phyloP scores from a whole-genome alignment of 495 filamentous ascomycete genomes.

The Bacidia rubella region DNA sequence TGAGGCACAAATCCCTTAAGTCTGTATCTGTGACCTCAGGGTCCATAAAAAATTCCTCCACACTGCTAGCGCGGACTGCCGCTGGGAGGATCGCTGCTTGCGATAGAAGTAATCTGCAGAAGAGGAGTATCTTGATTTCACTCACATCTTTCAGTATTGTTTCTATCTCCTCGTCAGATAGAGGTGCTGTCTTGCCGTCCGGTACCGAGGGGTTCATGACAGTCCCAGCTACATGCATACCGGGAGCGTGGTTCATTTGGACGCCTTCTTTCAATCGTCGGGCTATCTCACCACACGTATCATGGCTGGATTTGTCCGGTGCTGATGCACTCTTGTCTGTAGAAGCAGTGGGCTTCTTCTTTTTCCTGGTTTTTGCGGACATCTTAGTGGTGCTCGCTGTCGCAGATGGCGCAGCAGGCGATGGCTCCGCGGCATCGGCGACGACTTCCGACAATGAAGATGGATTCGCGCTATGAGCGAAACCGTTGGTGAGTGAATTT shows the following conservation, averaged over 20 bases:
- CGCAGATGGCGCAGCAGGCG: background rate
- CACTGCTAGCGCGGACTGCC: constrained; percentile 28
- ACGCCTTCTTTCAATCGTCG: constrained; percentile 29
- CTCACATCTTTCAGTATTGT: constrained; percentile 29
- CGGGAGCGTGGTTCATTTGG: constrained; percentile 25
- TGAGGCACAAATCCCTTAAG: constrained; percentile 35
- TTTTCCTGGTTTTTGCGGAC: constrained; percentile 27
- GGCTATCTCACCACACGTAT: constrained; percentile 28
- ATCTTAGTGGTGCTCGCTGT: constrained; percentile 10
- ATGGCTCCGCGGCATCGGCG: constrained; percentile 1
- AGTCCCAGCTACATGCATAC: constrained; percentile 27
- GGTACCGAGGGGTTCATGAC: constrained; percentile 22
- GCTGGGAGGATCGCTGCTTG: constrained; percentile 34
- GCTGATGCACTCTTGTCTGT: constrained; percentile 4
- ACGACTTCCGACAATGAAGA: constrained; percentile 4
- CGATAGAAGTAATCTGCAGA: constrained; percentile 35
- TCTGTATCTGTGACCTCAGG: constrained; percentile 29
- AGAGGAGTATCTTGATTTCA: constrained; percentile 37
- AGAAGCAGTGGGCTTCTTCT: constrained; percentile 22
- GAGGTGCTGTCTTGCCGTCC: constrained; percentile 21
- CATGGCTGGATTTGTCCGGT: constrained; percentile 28
- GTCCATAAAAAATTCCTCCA: constrained; percentile 35
- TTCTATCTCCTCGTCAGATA: constrained; percentile 33
- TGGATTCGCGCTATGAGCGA: too few relatives aligned
- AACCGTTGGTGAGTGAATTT: background rate